A percentile compares a stretch with the other conserved stretches of the same genome.
phyloP scores from a whole-genome alignment of 169 alveolate genomes.

The Besnoitia besnoiti region DNA sequence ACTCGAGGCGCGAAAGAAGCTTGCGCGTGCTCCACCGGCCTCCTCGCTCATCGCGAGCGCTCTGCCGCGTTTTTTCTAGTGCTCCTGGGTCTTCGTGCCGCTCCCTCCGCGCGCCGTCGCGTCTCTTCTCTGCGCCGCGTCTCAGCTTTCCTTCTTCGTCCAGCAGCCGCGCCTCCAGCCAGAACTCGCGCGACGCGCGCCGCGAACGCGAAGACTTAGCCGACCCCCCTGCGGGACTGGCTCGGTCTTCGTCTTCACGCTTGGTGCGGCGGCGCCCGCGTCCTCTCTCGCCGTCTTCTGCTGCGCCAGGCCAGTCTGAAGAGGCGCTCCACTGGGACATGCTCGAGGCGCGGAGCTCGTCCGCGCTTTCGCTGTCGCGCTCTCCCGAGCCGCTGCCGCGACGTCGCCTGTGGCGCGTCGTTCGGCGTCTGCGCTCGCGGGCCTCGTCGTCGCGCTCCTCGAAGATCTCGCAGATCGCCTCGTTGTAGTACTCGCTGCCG shows the following conservation, averaged over 20 bases:
- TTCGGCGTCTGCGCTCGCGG: not conserved
- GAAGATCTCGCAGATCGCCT: slow-evolving; percentile 14
- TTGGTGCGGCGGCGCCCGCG: too few relatives aligned
- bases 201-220: not conserved
- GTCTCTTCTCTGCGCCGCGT: too few relatives aligned
- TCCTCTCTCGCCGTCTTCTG: not conserved
- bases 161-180: not conserved
- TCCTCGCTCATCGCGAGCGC: too few relatives aligned
- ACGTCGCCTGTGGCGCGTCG: not conserved
- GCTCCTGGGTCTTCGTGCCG: not conserved
- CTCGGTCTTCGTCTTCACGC: not conserved
- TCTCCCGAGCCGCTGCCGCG: not conserved
- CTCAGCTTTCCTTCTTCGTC: not conserved
- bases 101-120: not conserved
- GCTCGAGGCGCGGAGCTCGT: too few relatives aligned
- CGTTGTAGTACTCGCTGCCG: slow-evolving; percentile 33
- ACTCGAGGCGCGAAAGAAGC: too few relatives aligned
- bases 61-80: too few relatives aligned
- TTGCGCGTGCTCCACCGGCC: too few relatives aligned
- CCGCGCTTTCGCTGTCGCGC: not conserved
- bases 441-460: slow-evolving; percentile 33
- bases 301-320: not conserved
- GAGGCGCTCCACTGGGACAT: too few relatives aligned
- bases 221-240: not conserved
- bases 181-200: not conserved